Percentiles rank a stretch among this genome's conserved stretches.
Conservation (phyloP, 176 grass and related monocot genomes). For the Avena insularis region DNA sequence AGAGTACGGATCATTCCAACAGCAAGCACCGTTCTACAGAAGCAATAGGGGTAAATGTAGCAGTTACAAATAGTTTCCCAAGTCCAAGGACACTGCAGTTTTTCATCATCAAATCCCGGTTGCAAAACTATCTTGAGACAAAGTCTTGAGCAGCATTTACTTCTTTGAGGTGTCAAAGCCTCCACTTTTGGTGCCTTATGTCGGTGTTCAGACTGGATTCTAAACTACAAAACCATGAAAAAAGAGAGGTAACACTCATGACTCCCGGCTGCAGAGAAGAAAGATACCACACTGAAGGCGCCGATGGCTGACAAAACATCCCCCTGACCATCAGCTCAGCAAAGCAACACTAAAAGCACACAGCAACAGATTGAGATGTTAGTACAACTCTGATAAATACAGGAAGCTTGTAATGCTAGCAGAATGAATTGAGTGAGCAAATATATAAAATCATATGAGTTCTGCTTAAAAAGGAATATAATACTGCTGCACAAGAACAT, state of each 20-base stretch:
- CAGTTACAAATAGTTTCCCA: not conserved
- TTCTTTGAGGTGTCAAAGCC: not conserved
- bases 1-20: too few relatives aligned
- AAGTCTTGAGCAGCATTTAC: not conserved
- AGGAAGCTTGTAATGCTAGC: not conserved
- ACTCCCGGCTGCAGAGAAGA: not conserved
- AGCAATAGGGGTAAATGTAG: not conserved
- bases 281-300: not conserved
- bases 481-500: not conserved
- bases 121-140: not conserved
- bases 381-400: not conserved
- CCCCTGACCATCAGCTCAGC: not conserved
- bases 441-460: not conserved
- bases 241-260: not conserved
- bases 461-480: not conserved
- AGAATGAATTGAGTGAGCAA: not conserved
- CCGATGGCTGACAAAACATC: not conserved
- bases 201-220: not conserved
- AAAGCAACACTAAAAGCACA: not conserved
- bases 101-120: not conserved
- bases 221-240: conserved; percentile 7
- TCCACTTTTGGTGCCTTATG: not conserved
- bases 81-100: not conserved
- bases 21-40: too few relatives aligned
- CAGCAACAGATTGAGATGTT: not conserved